A percentile compares a stretch with the other conserved stretches of the same genome.
phyloP scores from a whole-genome alignment of 139 green algal genomes.

The Dunaliella primolecta region DNA sequence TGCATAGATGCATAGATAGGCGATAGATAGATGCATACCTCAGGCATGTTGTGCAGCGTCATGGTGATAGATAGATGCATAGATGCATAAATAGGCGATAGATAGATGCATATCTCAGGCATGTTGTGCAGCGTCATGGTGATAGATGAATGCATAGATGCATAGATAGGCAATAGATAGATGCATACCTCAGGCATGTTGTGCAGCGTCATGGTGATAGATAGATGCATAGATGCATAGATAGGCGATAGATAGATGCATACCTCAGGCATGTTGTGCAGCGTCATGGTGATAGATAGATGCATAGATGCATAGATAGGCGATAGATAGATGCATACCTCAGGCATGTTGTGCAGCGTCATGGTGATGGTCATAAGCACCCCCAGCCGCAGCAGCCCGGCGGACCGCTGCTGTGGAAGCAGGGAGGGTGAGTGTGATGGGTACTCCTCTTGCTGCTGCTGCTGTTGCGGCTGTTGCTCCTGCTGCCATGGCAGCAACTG shows the following conservation, averaged over 20 bases:
- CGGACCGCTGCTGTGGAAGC: neutral
- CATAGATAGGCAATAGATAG: neutral
- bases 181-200: slow-evolving; percentile 79
- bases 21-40: no score
- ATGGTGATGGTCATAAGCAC: slow-evolving; percentile 77
- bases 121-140: slow-evolving; percentile 92
- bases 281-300: slow-evolving; percentile 88
- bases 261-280: slow-evolving; percentile 84
- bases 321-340: slow-evolving; percentile 44
- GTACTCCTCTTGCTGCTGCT: neutral
- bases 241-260: no score
- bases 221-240: no score
- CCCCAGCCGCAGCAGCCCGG: slow-evolving; percentile 22
- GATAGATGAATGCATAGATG: slow-evolving; percentile 36
- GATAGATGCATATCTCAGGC: slow-evolving; percentile 51
- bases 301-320: neutral
- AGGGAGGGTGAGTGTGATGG: neutral
- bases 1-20: no score
- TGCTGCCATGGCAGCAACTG: neutral
- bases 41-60: no score
- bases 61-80: no score
- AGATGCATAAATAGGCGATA: neutral
- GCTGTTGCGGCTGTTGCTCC: no score
- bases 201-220: slow-evolving; percentile 86
- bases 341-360: slow-evolving; percentile 89